Evolutionary conservation across 805 yeast species (phyloP).

Genomic region (Candida xiaguanensis): DNA sequence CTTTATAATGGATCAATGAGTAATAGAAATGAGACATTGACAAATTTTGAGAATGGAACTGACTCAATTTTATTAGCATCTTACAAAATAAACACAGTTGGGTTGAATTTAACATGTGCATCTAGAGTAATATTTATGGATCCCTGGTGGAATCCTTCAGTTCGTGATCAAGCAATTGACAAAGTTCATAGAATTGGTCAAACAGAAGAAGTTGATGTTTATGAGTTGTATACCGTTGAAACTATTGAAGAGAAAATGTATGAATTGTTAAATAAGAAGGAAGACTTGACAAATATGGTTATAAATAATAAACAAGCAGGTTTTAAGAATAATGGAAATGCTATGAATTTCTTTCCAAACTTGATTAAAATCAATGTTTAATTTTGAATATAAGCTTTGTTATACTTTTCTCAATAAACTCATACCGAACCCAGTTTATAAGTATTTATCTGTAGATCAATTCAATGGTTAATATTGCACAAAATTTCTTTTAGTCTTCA

Average conservation of each 20-base stretch:
- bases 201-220: slow-evolving; percentile 58
- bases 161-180: slow-evolving; percentile 81
- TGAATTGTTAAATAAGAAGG: slow-evolving; percentile 71
- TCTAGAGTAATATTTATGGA: slow-evolving; percentile 87
- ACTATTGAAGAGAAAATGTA: slow-evolving; percentile 84
- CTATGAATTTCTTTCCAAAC: too few species aligned
- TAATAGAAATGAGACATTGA: slow-evolving; percentile 88
- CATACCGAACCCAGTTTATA: too few species aligned
- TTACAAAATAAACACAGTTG: slow-evolving; percentile 97
- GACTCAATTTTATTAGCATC: slow-evolving; percentile 84
- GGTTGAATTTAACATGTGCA: slow-evolving; percentile 93
- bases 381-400: too few species aligned
- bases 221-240: slow-evolving; percentile 68
- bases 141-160: slow-evolving; percentile 81
- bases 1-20: slow-evolving; percentile 87
- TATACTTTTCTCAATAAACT: too few species aligned
- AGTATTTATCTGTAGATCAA: too few species aligned
- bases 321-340: too few species aligned
- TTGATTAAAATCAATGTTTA: too few species aligned
- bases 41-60: slow-evolving; percentile 70
- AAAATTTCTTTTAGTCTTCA: too few species aligned
- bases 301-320: background rate
- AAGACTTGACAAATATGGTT: slow-evolving; percentile 27
- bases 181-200: slow-evolving; percentile 90
- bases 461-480: too few species aligned